A percentile compares a stretch with the other conserved stretches of the same genome.
Conservation (phyloP, 768 basidiomycete genomes). For the Lanmaoa rubissima region DNA sequence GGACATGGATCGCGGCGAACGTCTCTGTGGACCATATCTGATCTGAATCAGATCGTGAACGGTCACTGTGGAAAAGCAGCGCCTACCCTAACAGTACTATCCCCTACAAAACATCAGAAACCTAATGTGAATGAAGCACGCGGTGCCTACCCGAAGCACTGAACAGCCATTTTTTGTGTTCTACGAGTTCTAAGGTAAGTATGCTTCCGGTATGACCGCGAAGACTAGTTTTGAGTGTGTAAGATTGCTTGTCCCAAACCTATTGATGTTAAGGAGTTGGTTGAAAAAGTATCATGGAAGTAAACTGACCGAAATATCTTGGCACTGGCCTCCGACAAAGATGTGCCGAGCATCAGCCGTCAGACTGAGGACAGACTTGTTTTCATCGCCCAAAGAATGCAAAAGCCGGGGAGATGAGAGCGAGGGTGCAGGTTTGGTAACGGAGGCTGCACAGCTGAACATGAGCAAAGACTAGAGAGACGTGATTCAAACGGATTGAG, state of each 20-base stretch:
- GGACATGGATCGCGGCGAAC: constrained; percentile 63
- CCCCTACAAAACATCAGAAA: constrained; percentile 48
- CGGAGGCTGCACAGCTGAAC: constrained; percentile 43
- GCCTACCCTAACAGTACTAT: constrained; percentile 81
- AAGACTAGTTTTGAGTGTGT: constrained; percentile 65
- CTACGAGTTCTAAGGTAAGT: constrained; percentile 71
- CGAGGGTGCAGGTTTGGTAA: constrained; percentile 54
- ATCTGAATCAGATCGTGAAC: constrained; percentile 3
- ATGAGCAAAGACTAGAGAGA: constrained; percentile 7
- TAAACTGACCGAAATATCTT: constrained; percentile 66
- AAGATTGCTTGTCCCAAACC: constrained; percentile 84
- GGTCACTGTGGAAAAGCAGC: background rate
- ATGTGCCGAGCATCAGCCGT: constrained; percentile 72
- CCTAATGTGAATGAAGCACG: background rate
- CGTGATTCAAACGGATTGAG: background rate
- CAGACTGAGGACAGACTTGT: constrained; percentile 71
- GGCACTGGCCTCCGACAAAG: constrained; percentile 78
- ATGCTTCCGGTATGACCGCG: constrained; percentile 84
- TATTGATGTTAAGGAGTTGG: constrained; percentile 29
- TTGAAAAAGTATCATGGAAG: background rate
- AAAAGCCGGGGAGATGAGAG: constrained; percentile 48
- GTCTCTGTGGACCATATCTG: constrained; percentile 82
- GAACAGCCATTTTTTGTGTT: constrained; percentile 81
- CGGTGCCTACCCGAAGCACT: constrained; percentile 74
- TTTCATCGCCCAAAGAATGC: constrained; percentile 69